Evolutionary conservation across 805 yeast genomes (phyloP), one percentile per base, ranked within the genome.

Genomic region (Wickerhamiella dianesei): DNA sequence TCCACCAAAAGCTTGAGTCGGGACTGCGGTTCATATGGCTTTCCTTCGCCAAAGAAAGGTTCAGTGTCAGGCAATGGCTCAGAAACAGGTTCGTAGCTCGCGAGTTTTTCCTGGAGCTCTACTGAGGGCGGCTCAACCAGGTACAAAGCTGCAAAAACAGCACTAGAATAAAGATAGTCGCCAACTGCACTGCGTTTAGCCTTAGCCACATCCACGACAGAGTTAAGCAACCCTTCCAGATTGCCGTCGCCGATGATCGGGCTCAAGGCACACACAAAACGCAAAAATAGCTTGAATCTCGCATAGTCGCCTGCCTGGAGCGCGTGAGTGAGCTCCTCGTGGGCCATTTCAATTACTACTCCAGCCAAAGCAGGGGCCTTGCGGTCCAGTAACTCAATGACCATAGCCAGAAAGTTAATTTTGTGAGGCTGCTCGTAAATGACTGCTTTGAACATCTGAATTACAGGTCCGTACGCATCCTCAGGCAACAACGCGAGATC

Each of bases 361-460:
- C 77, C 75, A 44, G 94, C 89, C 40, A 84, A 78, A 36, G 74
- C 67, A 35, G 75, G 72, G 61, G 76, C 77, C 49, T 73, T 72
- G 20, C 81, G 69, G 64, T 82, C 80, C 42, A 84, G 77, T 19
- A 79, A 67, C 56, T 80, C 72, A 3, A 87, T 65, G 53, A 86
- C 68, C 6, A 79, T 76, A 21, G 86, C 74, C 48, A 89, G 63
- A n/a, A 79, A 74, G 13, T 80, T 76, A 49, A 81, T 74, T 61
- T 88, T 92, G 52, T 88, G 95, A 0, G 99, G 97, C 63, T 89
- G 96, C 63, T 92, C 97, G 22, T 75, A 64, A 9, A 81, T 70
- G 40, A 83, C 73, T 2, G 94, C 84, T 46, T 73, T 72, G 21
- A 87, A 59, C 2, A 84, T 82, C 43, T 72, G 70, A 49, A 84